Evolutionary conservation across 2,329 filamentous ascomycete species (phyloP).

Genomic region (Claviceps sp.): DNA sequence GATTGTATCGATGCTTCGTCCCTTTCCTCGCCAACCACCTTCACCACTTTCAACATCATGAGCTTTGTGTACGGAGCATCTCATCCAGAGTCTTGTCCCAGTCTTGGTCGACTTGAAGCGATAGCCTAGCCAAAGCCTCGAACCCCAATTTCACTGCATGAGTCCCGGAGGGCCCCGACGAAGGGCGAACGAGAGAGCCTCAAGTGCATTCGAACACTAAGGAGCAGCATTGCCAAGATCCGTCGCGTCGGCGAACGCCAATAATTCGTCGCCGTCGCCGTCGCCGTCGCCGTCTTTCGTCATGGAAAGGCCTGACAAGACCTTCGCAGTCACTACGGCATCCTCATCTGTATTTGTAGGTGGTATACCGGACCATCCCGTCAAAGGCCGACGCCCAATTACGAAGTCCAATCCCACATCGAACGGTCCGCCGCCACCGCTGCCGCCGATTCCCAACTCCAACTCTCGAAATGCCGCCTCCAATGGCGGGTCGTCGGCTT

Average conservation of each 20-base stretch:
- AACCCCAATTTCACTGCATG: conserved; percentile 1
- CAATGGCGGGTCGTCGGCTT: conserved; percentile 33
- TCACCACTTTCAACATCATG: conserved; percentile 16
- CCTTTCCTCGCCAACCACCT: not conserved
- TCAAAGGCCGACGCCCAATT: conserved; percentile 24
- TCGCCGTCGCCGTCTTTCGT: conserved; percentile 10
- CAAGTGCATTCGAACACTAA: conserved; percentile 7
- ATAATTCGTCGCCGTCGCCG: conserved; percentile 6
- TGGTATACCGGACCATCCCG: conserved; percentile 27
- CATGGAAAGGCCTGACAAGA: conserved; percentile 24
- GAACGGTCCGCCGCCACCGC: conserved; percentile 26
- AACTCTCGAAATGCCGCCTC: conserved; percentile 33
- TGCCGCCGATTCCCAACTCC: conserved; percentile 30
- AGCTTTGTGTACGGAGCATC: conserved; percentile 12
- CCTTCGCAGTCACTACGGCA: conserved; percentile 11
- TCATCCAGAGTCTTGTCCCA: conserved; percentile 9
- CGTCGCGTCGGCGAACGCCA: conserved; percentile 3
- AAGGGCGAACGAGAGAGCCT: conserved; percentile 11
- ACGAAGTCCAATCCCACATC: conserved; percentile 25
- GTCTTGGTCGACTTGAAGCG: conserved; percentile 18
- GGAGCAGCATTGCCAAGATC: conserved; percentile 2
- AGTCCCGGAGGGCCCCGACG: conserved; percentile 10
- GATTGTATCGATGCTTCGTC: not conserved
- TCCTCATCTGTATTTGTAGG: conserved; percentile 16
- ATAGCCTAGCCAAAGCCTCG: not conserved